Evolutionary conservation across 352 stramenopile genomes (phyloP), one percentile per base, ranked within the genome.

Genomic region (Globisporangium orthogonon): DNA sequence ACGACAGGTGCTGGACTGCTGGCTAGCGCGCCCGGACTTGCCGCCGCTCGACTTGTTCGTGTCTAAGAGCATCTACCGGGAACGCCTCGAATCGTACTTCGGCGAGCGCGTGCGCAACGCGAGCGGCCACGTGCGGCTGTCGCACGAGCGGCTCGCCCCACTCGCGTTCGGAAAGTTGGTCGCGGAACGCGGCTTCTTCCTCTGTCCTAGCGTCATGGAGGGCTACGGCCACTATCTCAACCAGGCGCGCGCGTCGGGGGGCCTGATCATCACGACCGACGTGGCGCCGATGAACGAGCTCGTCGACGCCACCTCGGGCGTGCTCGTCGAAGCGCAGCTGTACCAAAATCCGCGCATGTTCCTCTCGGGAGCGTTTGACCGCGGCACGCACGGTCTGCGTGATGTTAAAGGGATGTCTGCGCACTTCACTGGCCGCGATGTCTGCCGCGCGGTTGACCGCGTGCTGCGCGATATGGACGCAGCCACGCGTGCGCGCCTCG

Each of bases 191-290:
- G 37, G 66, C 2, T 77, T 71, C 45, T 83, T 83, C 39, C 60
- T 86, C 53, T 83, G 76, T 44, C 65, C 76, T 23, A 86, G 76
- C 61, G 54, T 69, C n/a, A 63, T 73, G 51, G 76, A 86, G 45
- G 73, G 73, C 23, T 85, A 83, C 61, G 76, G 76, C 31, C 74
- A 87, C 56, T 87, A 85, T 54, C 77, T 87, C 47, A 87, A 87
- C 52, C 76, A 87, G 54, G 76, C 74, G 23, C 63, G 76, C 31
- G 74, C 74, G 0, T 71, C 76, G 17, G 63, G 67, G 14, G 71
- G 68, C 0, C 14, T 85, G 28, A 72, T 87, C 41, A 49, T 83
- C 23, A 87, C 76, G 7, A 87, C 76, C 7, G 66, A 85, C 50
- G 56, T 77, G 2, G 45, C 66, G n/a, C 76, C 76, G 4, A 87